Evolutionary conservation across 1,284 basidiomycete genomes (phyloP), one percentile per base, ranked within the genome.

Genomic region (Thelephora terrestris): DNA sequence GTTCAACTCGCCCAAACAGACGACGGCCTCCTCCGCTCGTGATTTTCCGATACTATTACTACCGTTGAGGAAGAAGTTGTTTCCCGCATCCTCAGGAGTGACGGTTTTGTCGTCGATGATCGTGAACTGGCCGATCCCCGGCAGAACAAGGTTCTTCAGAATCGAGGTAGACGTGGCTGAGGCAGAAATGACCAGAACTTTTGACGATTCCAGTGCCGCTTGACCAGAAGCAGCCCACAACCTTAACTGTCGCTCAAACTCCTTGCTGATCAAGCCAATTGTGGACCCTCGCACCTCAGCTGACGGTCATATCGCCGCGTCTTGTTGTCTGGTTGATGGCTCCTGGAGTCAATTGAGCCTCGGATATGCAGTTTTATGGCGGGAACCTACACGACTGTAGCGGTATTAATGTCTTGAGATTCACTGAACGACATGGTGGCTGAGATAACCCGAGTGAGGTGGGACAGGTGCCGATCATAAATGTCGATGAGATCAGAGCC

Each of bases 171-270:
- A 82, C 1, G 91, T 87, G 1, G 90, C 87, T 37, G 83, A 81
- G 5, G 74, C 83, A 25, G 85, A 86, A 45, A 96, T 64, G 53
- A 96, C 79, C 21, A 98, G 77, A 43, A 97, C 74, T 47, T 85
- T 78, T 7, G 91, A 78, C 2, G 80, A 75, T 64, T 99, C 93
- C 46, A 99, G 81, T 0, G 91, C 91, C n/a, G 75, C 71, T 66
- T 99, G 95, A 2, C 95, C 96, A 0, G 89, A 84, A 2, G 90
- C 83, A 16, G 94, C 95, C 95, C 95, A 99, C 20, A 99, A 74
- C 29, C 94, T 94, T 52, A 10, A 10, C 3, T 12, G 3, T 10
- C 9, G 29, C 12, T 32, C 4, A 42, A 25, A 42, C 10, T 18
- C 14, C 12, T 14, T 25, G 16, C 3, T 23, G 24, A 44, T 6